Base-by-base conservation (phyloP, 331 rosid species). In the Prunus yedoensis region DNA sequence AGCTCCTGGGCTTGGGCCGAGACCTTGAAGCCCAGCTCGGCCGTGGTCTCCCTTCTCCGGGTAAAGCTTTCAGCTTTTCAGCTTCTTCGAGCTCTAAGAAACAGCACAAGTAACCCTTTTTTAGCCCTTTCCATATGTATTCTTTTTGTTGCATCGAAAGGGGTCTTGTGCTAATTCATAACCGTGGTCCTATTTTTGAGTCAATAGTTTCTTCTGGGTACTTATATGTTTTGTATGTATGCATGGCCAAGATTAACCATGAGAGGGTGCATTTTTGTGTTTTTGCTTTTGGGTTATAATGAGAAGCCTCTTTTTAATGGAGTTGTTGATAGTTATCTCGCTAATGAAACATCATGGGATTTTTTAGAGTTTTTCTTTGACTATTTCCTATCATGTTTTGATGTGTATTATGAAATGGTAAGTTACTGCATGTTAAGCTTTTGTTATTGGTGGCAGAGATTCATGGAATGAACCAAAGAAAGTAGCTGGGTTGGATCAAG, bases 1-100 rank as follows among this genome's bases (percentile, higher is more conserved):
- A 88, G 50, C 85, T 94, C n/a, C 41, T 94, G 98, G 98, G 87
- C 95, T 70, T 91, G 96, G 97, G 98, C 63, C 68, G 98, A 73
- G 91, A 94, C 89, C 76, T 82, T 32, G 96, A 92, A 74, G 91
- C 87, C 10, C 99, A 92, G 85, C 96, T 94, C 6, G 95, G 97
- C 69, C 93, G 92, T 68, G 96, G 91, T 1, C 52, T 70, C 77
- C 76, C 84, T 41, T 62, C 91, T 67, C 79, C 10, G 79, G 88
- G 91, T 89, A 38, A 43, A 41, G 77, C 10, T 4, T 12, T 32
- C 8, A 13, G 14, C 77, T 50, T 81, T 20, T 28, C 38, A 14
- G 30, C 30, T 28, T 50, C 43, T 49, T 47, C 70, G 10, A 28
- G 54, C 32, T 25, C 28, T 21, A 8, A 1, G 17, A 45, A 7